phyloP scores from a whole-genome alignment of 2,329 filamentous ascomycete genomes.

The Fusarium chuoi region DNA sequence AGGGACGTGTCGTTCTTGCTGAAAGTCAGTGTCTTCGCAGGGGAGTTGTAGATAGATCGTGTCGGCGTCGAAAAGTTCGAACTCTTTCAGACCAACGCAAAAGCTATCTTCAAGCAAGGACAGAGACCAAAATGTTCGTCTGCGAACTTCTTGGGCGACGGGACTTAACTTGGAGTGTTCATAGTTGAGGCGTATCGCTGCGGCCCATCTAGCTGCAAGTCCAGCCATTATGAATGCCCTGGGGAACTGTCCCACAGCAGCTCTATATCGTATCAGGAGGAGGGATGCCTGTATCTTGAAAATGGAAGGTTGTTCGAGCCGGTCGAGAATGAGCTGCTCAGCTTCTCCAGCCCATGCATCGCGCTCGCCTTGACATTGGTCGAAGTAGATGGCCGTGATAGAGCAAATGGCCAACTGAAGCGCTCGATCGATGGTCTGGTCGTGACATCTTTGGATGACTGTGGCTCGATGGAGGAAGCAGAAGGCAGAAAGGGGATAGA shows the following conservation, averaged over 20 bases:
- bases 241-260: conserved; percentile 41
- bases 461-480: conserved; percentile 42
- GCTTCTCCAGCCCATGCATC: conserved; percentile 39
- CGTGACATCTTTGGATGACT: conserved; percentile 41
- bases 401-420: conserved; percentile 41
- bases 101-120: conserved; percentile 43
- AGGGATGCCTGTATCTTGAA: conserved; percentile 44
- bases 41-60: conserved; percentile 41
- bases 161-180: conserved; percentile 40
- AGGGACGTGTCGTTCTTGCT: conserved; percentile 29
- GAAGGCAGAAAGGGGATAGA: conserved; percentile 40
- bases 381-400: conserved; percentile 42
- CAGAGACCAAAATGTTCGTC: conserved; percentile 43
- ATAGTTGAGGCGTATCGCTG: conserved; percentile 44
- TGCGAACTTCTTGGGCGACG: conserved; percentile 40
- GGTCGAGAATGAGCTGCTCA: conserved; percentile 40
- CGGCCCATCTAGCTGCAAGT: conserved; percentile 40
- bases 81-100: conserved; percentile 42
- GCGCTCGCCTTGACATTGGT: conserved; percentile 20
- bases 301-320: conserved; percentile 41
- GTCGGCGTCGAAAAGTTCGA: conserved; percentile 42
- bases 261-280: conserved; percentile 41
- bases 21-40: conserved; percentile 41
- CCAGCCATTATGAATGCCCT: conserved; percentile 45
- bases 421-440: conserved; percentile 40